These are phyloP conservation scores for Pleurotus tuber-regium DNA, from an alignment of 768 basidiomycete species.

Conservation along the genomic window DNA sequence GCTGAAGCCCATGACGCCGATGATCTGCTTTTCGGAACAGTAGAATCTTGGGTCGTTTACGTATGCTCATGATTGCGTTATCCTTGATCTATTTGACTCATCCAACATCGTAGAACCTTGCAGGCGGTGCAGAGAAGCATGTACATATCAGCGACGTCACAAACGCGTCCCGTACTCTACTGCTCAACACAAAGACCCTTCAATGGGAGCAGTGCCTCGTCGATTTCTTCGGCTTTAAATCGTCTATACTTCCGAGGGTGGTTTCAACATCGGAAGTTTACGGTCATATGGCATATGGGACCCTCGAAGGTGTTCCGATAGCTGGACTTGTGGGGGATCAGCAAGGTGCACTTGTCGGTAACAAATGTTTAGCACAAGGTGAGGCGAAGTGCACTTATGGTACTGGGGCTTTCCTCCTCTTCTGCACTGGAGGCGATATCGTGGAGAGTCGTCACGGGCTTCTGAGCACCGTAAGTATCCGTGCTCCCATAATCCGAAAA, in stretches of 20 bases:
- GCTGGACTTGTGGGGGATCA: slow-evolving; percentile 97
- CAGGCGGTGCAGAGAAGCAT: slow-evolving; percentile 68
- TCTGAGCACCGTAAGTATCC: slow-evolving; percentile 69
- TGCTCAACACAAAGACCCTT: slow-evolving; percentile 80
- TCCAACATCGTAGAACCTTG: slow-evolving; percentile 59
- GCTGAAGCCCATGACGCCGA: slow-evolving; percentile 75
- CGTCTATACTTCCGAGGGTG: slow-evolving; percentile 78
- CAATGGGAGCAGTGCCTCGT: slow-evolving; percentile 82
- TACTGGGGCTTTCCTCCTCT: slow-evolving; percentile 94
- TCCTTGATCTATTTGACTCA: neutral
- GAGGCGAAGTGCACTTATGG: slow-evolving; percentile 99
- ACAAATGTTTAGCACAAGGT: slow-evolving; percentile 88
- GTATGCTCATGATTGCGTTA: slow-evolving; percentile 39
- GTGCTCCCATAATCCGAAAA: too few relatives aligned
- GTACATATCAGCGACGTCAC: slow-evolving; percentile 90
- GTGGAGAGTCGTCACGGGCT: slow-evolving; percentile 86
- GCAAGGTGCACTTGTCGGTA: slow-evolving; percentile 94
- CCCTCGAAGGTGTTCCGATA: slow-evolving; percentile 75
- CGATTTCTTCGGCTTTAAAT: slow-evolving; percentile 81
- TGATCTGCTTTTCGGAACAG: slow-evolving; percentile 87
- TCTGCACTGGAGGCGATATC: slow-evolving; percentile 88
- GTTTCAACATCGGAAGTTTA: slow-evolving; percentile 93
- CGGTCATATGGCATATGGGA: slow-evolving; percentile 67
- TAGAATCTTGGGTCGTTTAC: slow-evolving; percentile 96
- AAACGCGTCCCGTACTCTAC: slow-evolving; percentile 94